These are phyloP conservation scores for Euphorbia pulcherrima DNA, from an alignment of 345 rosid species.

Conservation along the genomic window DNA sequence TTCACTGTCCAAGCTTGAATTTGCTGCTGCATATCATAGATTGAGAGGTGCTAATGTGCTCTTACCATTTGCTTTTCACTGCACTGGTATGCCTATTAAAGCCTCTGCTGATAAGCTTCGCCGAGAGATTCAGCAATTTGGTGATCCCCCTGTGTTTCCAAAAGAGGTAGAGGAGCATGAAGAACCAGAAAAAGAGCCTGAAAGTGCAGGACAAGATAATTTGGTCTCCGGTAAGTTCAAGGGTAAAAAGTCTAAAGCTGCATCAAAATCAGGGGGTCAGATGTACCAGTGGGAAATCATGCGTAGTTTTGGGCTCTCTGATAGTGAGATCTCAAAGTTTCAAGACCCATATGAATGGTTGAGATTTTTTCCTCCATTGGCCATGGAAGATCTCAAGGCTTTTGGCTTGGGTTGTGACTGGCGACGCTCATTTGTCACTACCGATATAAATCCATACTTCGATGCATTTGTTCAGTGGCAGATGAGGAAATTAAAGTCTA, in stretches of 20 bases:
- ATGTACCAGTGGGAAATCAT: constrained; percentile 89
- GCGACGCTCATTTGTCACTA: constrained; percentile 86
- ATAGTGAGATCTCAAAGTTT: constrained; percentile 59
- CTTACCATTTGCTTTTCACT: constrained; percentile 83
- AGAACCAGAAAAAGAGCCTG: constrained; percentile 24
- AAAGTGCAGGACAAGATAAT: constrained; percentile 32
- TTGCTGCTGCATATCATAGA: constrained; percentile 88
- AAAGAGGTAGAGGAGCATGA: constrained; percentile 37
- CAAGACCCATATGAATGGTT: constrained; percentile 80
- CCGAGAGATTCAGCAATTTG: constrained; percentile 63
- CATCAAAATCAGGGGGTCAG: constrained; percentile 79
- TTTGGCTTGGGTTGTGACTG: constrained; percentile 94
- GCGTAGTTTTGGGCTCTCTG: constrained; percentile 81
- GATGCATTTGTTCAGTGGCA: constrained; percentile 90
- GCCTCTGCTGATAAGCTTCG: constrained; percentile 91
- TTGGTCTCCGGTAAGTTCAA: constrained; percentile 51
- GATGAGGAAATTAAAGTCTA: constrained; percentile 75
- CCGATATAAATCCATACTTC: constrained; percentile 70
- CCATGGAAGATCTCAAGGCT: constrained; percentile 70
- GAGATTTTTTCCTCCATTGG: constrained; percentile 69
- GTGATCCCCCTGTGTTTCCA: constrained; percentile 66
- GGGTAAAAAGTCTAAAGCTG: constrained; percentile 85
- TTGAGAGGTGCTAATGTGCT: constrained; percentile 82
- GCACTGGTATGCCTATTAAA: constrained; percentile 97
- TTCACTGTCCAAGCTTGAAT: constrained; percentile 75